Evolutionary conservation across 2,329 filamentous ascomycete species (phyloP).

Genomic region (Delphinella strobiligena): DNA sequence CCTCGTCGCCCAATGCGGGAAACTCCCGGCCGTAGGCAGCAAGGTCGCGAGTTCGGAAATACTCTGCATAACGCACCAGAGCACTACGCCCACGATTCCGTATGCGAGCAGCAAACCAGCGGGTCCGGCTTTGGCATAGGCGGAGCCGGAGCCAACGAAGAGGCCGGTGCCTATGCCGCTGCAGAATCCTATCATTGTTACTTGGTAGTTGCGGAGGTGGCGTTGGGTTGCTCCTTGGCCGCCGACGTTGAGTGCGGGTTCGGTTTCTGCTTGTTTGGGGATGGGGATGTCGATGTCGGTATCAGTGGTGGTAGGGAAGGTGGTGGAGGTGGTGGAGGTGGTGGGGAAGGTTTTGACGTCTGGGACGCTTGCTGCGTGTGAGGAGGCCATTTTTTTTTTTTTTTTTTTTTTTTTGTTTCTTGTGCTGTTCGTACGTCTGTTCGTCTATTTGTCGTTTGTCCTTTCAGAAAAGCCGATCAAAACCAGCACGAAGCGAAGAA

Average conservation of each 20-base stretch:
- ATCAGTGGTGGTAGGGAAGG: background rate
- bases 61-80: conserved; percentile 24
- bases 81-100: conserved; percentile 24
- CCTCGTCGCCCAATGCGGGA: conserved; percentile 22
- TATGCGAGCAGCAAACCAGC: conserved; percentile 35
- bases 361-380: too few relatives aligned
- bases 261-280: background rate
- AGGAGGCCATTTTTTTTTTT: too few relatives aligned
- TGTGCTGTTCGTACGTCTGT: too few relatives aligned
- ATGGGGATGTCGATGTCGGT: background rate
- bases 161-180: conserved; percentile 35
- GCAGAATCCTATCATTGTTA: conserved; percentile 14
- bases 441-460: too few relatives aligned
- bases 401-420: too few relatives aligned
- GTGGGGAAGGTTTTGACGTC: too few relatives aligned
- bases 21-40: conserved; percentile 23
- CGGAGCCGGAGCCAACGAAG: conserved; percentile 38
- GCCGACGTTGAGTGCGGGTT: conserved; percentile 10
- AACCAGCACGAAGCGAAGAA: too few relatives aligned
- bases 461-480: too few relatives aligned
- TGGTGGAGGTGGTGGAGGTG: background rate
- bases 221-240: conserved; percentile 13
- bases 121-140: conserved; percentile 37
- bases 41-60: conserved; percentile 26
- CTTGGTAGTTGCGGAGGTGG: conserved; percentile 11